Evolutionary conservation across 2,329 filamentous ascomycete genomes (phyloP).

Genomic region (Aspergillus latus): DNA sequence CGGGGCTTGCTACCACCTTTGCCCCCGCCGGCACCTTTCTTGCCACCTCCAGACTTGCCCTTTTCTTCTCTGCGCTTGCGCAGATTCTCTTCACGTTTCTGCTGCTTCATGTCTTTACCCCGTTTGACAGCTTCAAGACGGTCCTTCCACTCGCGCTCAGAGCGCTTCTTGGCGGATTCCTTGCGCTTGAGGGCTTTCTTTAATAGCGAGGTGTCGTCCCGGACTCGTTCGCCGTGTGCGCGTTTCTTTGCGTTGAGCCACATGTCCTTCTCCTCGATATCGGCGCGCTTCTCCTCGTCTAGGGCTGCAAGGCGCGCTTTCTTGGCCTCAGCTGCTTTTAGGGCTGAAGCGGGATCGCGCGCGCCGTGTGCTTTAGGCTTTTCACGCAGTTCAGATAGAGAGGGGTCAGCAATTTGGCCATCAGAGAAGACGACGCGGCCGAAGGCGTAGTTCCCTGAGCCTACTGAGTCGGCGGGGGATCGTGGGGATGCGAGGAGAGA

Average conservation of each 20-base stretch:
- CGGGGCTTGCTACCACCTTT: slow-evolving; percentile 52
- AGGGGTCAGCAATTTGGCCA: slow-evolving; percentile 74
- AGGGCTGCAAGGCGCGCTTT: slow-evolving; percentile 74
- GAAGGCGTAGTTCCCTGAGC: slow-evolving; percentile 71
- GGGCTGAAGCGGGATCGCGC: slow-evolving; percentile 78
- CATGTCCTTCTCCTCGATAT: slow-evolving; percentile 88
- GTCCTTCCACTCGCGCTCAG: slow-evolving; percentile 81
- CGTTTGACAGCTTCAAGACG: slow-evolving; percentile 70
- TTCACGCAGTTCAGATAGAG: slow-evolving; percentile 62
- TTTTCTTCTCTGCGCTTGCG: slow-evolving; percentile 74
- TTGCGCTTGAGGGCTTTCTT: slow-evolving; percentile 96
- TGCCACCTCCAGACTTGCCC: slow-evolving; percentile 53
- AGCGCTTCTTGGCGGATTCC: slow-evolving; percentile 86
- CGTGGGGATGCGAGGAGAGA: slow-evolving; percentile 57
- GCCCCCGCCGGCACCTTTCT: slow-evolving; percentile 37
- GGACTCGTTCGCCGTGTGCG: slow-evolving; percentile 84
- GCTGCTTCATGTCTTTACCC: slow-evolving; percentile 74
- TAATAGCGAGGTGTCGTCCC: slow-evolving; percentile 79
- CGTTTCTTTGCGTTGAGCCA: slow-evolving; percentile 91
- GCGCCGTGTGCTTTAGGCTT: slow-evolving; percentile 76
- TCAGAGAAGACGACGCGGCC: slow-evolving; percentile 89
- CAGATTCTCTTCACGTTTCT: slow-evolving; percentile 79
- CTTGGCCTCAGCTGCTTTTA: slow-evolving; percentile 84
- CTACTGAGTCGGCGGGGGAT: slow-evolving; percentile 47
- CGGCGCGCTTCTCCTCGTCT: slow-evolving; percentile 75